Evolutionary conservation across 73 alveolate species (phyloP).

Genomic region (Blepharisma japonicum): DNA sequence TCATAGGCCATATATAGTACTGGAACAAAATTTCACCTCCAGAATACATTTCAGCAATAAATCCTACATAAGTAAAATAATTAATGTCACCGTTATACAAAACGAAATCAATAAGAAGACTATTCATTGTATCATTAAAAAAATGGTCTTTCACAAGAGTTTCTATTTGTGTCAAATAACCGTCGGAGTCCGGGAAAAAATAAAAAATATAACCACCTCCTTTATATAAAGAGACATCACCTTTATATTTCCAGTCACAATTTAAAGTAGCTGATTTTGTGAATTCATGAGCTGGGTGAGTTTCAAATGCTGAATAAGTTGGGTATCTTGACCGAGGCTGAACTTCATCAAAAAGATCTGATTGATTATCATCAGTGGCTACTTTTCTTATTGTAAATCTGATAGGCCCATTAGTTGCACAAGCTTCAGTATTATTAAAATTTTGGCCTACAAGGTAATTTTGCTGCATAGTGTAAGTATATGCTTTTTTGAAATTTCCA

Average conservation of each 20-base stretch:
- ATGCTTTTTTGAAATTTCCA: too few species aligned
- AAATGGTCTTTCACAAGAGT: not conserved
- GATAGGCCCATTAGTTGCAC: too few species aligned
- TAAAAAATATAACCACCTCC: slow-evolving; percentile 29
- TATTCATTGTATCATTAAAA: slow-evolving; percentile 5
- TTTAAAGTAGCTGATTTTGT: too few species aligned
- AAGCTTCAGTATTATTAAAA: too few species aligned
- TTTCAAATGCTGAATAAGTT: too few species aligned
- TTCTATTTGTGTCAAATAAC: not conserved
- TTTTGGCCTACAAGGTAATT: too few species aligned
- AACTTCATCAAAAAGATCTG: too few species aligned
- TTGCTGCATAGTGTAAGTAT: too few species aligned
- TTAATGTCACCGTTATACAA: slow-evolving; percentile 28
- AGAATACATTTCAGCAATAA: not conserved
- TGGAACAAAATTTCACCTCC: slow-evolving; percentile 39
- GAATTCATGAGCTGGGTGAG: too few species aligned
- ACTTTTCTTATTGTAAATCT: too few species aligned
- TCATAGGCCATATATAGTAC: slow-evolving; percentile 36
- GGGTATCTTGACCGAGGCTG: too few species aligned
- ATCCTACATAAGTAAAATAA: slow-evolving; percentile 17
- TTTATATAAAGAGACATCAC: slow-evolving; percentile 1
- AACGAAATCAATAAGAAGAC: slow-evolving; percentile 25
- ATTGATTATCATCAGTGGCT: too few species aligned
- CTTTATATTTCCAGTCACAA: not conserved
- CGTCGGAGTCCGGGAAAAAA: not conserved